Evolutionary conservation across 2,329 filamentous ascomycete species (phyloP).

Genomic region (Hymenoscyphus albidus): DNA sequence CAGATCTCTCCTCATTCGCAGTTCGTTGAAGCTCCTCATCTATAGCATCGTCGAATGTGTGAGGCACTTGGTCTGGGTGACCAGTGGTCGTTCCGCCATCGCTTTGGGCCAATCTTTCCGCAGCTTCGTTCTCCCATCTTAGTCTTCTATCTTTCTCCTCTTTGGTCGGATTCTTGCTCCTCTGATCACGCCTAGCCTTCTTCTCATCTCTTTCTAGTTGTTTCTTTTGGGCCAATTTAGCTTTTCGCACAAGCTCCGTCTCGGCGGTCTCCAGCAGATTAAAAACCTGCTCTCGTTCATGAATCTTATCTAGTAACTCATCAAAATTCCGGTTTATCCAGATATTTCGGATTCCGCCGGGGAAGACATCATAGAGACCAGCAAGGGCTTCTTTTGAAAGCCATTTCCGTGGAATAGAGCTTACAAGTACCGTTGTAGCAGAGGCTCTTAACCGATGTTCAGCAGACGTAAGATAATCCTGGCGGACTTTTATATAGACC

Average conservation of each 20-base stretch:
- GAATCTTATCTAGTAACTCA: conserved; percentile 77
- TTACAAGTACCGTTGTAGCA: conserved; percentile 91
- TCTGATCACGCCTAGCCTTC: conserved; percentile 50
- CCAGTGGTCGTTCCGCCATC: conserved; percentile 48
- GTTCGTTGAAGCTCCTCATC: conserved; percentile 36
- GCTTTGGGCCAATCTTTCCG: conserved; percentile 42
- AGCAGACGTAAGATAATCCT: conserved; percentile 90
- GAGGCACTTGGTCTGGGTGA: conserved; percentile 50
- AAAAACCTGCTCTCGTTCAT: conserved; percentile 68
- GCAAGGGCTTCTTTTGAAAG: conserved; percentile 75
- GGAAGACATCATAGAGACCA: conserved; percentile 90
- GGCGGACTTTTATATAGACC: conserved; percentile 87
- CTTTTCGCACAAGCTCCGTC: conserved; percentile 75
- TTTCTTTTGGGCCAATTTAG: conserved; percentile 76
- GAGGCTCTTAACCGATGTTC: conserved; percentile 91
- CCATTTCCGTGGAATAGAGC: conserved; percentile 87
- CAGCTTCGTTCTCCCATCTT: conserved; percentile 39
- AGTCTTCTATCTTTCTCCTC: conserved; percentile 35
- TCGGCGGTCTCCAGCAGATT: conserved; percentile 73
- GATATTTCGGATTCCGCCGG: conserved; percentile 89
- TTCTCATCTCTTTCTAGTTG: conserved; percentile 41
- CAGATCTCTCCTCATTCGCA: conserved; percentile 17
- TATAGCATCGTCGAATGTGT: conserved; percentile 46
- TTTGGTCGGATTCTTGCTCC: conserved; percentile 24
- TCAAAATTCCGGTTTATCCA: conserved; percentile 94